These are phyloP conservation scores for Lactuca sativa DNA, from an alignment of 129 eudicot genomes.

Conservation along the genomic window DNA sequence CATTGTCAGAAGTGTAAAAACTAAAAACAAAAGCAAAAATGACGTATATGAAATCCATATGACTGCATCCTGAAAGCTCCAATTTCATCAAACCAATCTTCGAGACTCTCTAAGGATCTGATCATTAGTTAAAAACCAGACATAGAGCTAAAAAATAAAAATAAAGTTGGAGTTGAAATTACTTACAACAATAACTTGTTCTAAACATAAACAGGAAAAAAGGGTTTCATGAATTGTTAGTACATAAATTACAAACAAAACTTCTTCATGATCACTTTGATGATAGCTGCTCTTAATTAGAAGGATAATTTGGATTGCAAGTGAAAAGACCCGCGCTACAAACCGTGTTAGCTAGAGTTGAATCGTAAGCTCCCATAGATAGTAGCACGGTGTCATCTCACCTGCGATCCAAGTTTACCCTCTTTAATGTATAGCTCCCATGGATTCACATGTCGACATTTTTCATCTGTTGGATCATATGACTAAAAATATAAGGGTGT, in stretches of 20 bases:
- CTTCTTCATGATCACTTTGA: neutral
- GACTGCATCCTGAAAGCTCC: neutral
- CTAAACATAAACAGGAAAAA: neutral
- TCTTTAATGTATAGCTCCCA: neutral
- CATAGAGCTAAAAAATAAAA: no score
- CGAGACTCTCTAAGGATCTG: no score
- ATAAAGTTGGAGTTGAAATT: no score
- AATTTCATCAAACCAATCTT: no score
- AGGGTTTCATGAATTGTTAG: neutral
- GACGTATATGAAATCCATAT: neutral
- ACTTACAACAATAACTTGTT: neutral
- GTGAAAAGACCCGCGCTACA: conserved; percentile 31
- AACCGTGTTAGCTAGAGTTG: neutral
- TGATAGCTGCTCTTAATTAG: conserved; percentile 2
- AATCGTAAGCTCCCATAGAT: no score
- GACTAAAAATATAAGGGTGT: neutral
- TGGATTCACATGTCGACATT: neutral
- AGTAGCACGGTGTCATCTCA: conserved; percentile 41
- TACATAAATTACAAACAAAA: neutral
- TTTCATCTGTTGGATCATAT: neutral
- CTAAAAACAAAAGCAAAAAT: no score
- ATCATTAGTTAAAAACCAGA: no score
- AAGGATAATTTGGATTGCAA: conserved; percentile 23
- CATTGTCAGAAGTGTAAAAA: no score
- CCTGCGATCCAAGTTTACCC: conserved; percentile 39